Evolutionary conservation across 2,329 filamentous ascomycete species (phyloP), one percentile per base, ranked within the genome.

Genomic region (Penicillium rolfsii): DNA sequence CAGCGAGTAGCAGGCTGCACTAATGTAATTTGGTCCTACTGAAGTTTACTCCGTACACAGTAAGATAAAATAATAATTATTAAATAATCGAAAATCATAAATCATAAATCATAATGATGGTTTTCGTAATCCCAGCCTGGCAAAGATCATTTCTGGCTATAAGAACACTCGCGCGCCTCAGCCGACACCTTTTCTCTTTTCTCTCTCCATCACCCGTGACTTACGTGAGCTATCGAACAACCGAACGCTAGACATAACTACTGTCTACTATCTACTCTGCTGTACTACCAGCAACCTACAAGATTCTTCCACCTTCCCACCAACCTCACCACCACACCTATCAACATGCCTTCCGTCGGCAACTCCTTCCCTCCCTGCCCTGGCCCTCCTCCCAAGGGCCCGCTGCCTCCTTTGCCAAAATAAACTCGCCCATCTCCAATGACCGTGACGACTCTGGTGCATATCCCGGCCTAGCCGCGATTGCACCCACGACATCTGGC

Each of bases 401-500:
- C 74, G 71, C 70, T 76, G 30, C 74, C 74, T 67, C 74, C 74
- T 57, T 69, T 76, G 62, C 74, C 74, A 38, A 76, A 76, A 70
- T 76, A 76, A 73, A 67, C 52, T 41, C 60, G 53, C 57, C 59
- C 53, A 58, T 62, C 55, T 62, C 63, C 66, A 67, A 74, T 68
- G 73, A 75, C 68, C 61, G 63, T 73, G 69, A 75, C 67, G 73
- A 75, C 68, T 64, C 63, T 59, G 64, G 67, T 16, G 38, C 26
- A 54, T 30, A 41, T 41, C 38, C 36, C 11, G 52, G 36, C 36
- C 26, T 43, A 62, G 63, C 64, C 68, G 64, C 67, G 8, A 65
- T 63, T 63, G 63, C 64, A 64, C 65, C 50, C 62, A 69, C 65
- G 67, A 68, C 64, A 36, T 36, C 57, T 66, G 66, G 64, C 63